Conservation (phyloP, 164 flowering plant species). For the Malania oleifera region DNA sequence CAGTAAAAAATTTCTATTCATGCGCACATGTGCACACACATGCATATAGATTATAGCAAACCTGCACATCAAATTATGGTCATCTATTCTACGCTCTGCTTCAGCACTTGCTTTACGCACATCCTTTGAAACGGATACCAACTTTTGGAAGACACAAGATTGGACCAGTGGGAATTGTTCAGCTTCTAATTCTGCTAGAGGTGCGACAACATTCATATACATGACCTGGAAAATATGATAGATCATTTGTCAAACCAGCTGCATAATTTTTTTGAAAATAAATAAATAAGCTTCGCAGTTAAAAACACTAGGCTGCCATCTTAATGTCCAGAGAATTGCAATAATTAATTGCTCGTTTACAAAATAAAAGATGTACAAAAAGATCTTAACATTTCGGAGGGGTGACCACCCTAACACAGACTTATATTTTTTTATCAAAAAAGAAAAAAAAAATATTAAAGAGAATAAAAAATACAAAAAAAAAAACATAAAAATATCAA, state of each 20-base stretch:
- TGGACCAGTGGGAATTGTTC: slow-evolving; percentile 76
- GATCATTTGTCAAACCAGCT: not conserved
- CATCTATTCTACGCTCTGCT: slow-evolving; percentile 80
- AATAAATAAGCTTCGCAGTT: not conserved
- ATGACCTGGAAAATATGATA: slow-evolving; percentile 49
- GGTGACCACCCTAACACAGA: no score
- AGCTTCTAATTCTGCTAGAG: slow-evolving; percentile 83
- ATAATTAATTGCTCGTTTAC: no score
- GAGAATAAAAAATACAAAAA: no score
- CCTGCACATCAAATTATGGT: slow-evolving; percentile 71
- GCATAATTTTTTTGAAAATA: not conserved
- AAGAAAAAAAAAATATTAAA: no score
- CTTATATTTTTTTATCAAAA: no score
- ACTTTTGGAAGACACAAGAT: slow-evolving; percentile 76
- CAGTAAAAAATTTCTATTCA: no score
- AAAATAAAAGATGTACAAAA: no score
- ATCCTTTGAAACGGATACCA: slow-evolving; percentile 63
- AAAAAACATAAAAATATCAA: no score
- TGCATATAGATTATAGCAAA: slow-evolving; percentile 13
- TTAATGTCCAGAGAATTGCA: not conserved
- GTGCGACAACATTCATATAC: slow-evolving; percentile 55
- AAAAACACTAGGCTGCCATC: not conserved
- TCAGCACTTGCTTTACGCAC: slow-evolving; percentile 84
- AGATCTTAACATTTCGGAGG: no score
- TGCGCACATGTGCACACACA: no score